These are phyloP conservation scores for Ustilago vetiveriae DNA, from an alignment of 1,284 basidiomycete genomes.

Conservation along the genomic window DNA sequence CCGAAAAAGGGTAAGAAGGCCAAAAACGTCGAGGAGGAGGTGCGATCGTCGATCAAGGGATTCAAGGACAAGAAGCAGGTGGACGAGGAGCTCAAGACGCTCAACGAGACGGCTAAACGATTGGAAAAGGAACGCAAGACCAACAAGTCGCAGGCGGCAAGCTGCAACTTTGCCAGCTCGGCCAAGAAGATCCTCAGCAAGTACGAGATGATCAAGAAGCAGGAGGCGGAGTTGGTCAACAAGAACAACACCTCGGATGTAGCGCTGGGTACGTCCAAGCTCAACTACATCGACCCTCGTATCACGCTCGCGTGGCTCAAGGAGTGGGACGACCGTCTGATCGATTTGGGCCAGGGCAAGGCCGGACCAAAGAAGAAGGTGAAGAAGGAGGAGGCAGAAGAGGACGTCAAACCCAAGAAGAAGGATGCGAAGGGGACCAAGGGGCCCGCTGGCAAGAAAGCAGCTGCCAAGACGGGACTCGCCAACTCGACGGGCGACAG, in stretches of 20 bases:
- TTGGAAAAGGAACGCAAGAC: conserved; percentile 85
- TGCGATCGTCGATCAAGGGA: conserved; percentile 44
- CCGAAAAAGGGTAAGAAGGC: conserved; percentile 53
- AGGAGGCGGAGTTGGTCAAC: conserved; percentile 60
- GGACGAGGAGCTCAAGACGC: conserved; percentile 74
- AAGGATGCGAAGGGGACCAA: conserved; percentile 29
- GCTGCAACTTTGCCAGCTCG: conserved; percentile 69
- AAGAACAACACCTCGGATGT: conserved; percentile 66
- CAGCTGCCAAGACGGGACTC: conserved; percentile 31
- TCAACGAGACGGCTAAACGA: conserved; percentile 80
- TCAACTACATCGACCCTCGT: conserved; percentile 67
- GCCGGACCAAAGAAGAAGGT: conserved; percentile 38
- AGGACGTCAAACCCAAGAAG: conserved; percentile 42
- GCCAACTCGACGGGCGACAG: conserved; percentile 50
- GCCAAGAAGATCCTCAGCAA: conserved; percentile 74
- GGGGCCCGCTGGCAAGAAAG: conserved; percentile 22
- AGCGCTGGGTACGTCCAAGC: conserved; percentile 64
- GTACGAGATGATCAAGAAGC: conserved; percentile 63
- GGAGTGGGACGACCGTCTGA: conserved; percentile 62
- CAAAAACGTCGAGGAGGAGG: conserved; percentile 51
- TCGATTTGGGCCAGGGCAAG: conserved; percentile 35
- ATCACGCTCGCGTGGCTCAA: conserved; percentile 66
- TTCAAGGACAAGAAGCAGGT: conserved; percentile 59
- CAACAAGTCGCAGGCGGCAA: conserved; percentile 72
- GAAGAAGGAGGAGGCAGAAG: conserved; percentile 53